Conservation (phyloP, 495 filamentous ascomycete genomes). For the Penicillium maclennaniae region DNA sequence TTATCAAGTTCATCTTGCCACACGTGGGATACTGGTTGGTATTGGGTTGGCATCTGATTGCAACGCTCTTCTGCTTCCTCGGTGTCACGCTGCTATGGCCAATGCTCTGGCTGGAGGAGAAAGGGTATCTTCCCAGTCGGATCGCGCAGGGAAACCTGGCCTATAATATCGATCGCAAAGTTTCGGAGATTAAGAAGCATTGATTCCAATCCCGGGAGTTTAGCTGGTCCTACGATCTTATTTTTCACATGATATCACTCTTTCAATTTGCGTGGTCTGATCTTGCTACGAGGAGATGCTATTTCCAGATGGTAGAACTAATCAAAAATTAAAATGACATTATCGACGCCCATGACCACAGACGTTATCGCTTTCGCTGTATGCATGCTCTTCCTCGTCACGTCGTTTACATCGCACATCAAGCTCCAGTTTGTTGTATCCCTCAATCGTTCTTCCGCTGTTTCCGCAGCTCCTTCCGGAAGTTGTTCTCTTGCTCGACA, state of each 20-base stretch:
- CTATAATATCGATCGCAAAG: conserved; percentile 21
- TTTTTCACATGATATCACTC: not conserved
- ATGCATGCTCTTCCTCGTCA: not conserved
- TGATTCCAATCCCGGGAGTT: not conserved
- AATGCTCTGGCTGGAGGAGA: conserved; percentile 49
- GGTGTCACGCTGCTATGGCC: conserved; percentile 52
- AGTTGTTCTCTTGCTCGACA: conserved; percentile 58
- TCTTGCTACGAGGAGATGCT: no score
- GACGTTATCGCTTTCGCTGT: not conserved
- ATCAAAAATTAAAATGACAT: not conserved
- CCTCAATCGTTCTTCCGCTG: conserved; percentile 21
- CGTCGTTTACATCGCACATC: not conserved
- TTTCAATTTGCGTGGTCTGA: no score
- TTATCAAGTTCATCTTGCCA: conserved; percentile 61
- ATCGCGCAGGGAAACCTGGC: conserved; percentile 27
- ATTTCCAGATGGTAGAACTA: not conserved
- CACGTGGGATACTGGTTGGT: conserved; percentile 43
- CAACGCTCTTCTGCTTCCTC: conserved; percentile 58
- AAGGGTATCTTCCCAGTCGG: conserved; percentile 18
- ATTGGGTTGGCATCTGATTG: conserved; percentile 55
- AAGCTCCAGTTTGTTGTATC: not conserved
- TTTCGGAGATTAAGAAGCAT: conserved; percentile 26
- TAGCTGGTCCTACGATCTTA: not conserved
- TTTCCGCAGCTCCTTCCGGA: conserved; percentile 32
- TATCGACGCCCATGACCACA: not conserved